These are phyloP conservation scores for Leccinum pallidistipes DNA, from an alignment of 1,284 basidiomycete species.

Conservation along the genomic window DNA sequence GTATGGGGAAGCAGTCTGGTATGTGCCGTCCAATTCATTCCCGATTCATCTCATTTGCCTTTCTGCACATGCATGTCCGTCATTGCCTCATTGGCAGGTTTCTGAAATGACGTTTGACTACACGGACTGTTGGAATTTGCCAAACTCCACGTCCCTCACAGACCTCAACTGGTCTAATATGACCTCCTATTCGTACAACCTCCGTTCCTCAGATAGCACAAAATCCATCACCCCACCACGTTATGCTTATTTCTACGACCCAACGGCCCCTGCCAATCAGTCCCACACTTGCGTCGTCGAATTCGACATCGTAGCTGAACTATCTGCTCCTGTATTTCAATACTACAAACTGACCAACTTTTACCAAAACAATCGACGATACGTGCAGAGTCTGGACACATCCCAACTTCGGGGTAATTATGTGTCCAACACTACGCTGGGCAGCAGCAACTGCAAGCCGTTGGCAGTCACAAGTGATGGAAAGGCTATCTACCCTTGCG, in stretches of 20 bases:
- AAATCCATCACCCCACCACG: slow-evolving; percentile 50
- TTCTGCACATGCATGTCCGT: slow-evolving; percentile 1
- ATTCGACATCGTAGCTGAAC: slow-evolving; percentile 81
- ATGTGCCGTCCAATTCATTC: slow-evolving; percentile 30
- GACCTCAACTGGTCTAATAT: slow-evolving; percentile 51
- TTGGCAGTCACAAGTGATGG: slow-evolving; percentile 54
- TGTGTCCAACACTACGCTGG: slow-evolving; percentile 53
- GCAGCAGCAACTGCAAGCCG: slow-evolving; percentile 88
- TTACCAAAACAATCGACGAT: slow-evolving; percentile 98
- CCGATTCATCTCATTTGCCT: slow-evolving; percentile 18
- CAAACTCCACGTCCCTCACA: slow-evolving; percentile 43
- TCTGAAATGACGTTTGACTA: slow-evolving; percentile 97
- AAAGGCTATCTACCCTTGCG: slow-evolving; percentile 88
- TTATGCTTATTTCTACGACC: slow-evolving; percentile 68
- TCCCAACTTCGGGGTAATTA: slow-evolving; percentile 84
- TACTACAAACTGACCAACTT: slow-evolving; percentile 98
- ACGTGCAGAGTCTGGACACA: slow-evolving; percentile 89
- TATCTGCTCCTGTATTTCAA: slow-evolving; percentile 80
- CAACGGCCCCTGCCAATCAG: slow-evolving; percentile 43
- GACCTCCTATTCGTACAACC: slow-evolving; percentile 75
- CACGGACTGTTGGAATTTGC: slow-evolving; percentile 82
- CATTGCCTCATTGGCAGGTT: slow-evolving; percentile 48
- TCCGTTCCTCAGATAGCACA: slow-evolving; percentile 57
- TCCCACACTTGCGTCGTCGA: slow-evolving; percentile 71
- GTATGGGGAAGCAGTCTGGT: slow-evolving; percentile 85